phyloP scores from a whole-genome alignment of 495 filamentous ascomycete species.

The Neurospora tetrasperma region DNA sequence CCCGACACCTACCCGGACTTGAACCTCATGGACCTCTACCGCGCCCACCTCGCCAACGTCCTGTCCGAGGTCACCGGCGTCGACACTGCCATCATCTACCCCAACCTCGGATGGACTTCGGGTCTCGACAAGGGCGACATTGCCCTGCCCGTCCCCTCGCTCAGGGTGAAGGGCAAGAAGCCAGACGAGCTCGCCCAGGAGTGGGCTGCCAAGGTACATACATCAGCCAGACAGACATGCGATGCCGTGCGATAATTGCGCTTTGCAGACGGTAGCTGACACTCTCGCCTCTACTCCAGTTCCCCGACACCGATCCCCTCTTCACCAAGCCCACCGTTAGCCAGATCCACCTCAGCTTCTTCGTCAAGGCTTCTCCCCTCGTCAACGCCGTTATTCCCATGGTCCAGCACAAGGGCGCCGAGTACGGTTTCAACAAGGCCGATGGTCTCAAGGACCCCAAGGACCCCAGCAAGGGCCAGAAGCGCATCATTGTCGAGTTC shows the following conservation, averaged over 20 bases:
- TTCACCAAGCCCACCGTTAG: constrained; percentile 52
- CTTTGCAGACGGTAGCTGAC: background rate
- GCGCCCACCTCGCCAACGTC: constrained; percentile 67
- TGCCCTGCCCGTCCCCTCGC: constrained; percentile 63
- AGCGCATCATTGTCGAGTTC: constrained; percentile 55
- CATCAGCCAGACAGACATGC: background rate
- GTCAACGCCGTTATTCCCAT: constrained; percentile 50
- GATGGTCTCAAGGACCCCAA: constrained; percentile 57
- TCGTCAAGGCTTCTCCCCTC: constrained; percentile 54
- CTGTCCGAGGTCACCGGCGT: constrained; percentile 65
- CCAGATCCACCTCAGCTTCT: constrained; percentile 72
- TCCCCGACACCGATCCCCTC: constrained; percentile 63
- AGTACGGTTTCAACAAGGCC: constrained; percentile 57
- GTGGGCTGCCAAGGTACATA: constrained; percentile 52
- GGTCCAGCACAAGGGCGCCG: constrained; percentile 48
- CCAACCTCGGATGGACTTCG: constrained; percentile 69
- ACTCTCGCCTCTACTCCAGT: constrained; percentile 28
- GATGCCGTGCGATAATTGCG: background rate
- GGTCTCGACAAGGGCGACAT: constrained; percentile 86
- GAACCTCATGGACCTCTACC: constrained; percentile 85
- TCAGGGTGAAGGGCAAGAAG: constrained; percentile 75
- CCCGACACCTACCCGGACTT: constrained; percentile 51
- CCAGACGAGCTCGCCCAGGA: constrained; percentile 61
- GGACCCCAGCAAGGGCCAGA: constrained; percentile 59
- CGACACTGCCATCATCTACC: constrained; percentile 65